phyloP scores from a whole-genome alignment of 441 rosid species.

The Populus hybrid region DNA sequence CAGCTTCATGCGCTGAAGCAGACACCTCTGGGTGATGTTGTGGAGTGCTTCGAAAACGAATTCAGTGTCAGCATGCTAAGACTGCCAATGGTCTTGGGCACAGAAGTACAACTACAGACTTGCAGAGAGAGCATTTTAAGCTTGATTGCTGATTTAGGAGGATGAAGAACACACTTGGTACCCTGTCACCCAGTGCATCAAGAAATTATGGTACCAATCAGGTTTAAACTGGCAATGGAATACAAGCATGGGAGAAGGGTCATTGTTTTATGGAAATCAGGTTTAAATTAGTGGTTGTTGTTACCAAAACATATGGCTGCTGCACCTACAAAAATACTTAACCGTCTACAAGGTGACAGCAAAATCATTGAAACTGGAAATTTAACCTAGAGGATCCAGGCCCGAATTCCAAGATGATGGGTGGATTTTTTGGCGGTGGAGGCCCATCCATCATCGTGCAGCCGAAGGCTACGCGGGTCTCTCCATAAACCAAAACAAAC shows the following conservation, averaged over 20 bases:
- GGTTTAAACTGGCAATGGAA: conserved; percentile 15
- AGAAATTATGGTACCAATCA: conserved; percentile 37
- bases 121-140: conserved; percentile 43
- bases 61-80: conserved; percentile 34
- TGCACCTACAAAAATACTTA: too few species aligned
- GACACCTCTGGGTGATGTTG: conserved; percentile 38
- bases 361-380: too few species aligned
- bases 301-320: too few species aligned
- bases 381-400: too few species aligned
- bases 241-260: background rate
- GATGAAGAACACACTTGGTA: conserved; percentile 54
- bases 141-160: conserved; percentile 41
- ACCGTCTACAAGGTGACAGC: too few species aligned
- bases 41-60: conserved; percentile 31
- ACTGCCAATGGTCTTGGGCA: conserved; percentile 42
- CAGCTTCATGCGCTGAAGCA: conserved; percentile 44
- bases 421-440: too few species aligned
- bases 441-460: too few species aligned
- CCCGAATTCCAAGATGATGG: too few species aligned
- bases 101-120: conserved; percentile 30
- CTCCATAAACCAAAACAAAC: background rate
- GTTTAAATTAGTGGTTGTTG: too few species aligned
- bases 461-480: too few species aligned
- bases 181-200: conserved; percentile 61
- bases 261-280: background rate